Evolutionary conservation across 177 flowering plant genomes (phyloP), one percentile per base, ranked within the genome.

Genomic region (Vitis hybrid): DNA sequence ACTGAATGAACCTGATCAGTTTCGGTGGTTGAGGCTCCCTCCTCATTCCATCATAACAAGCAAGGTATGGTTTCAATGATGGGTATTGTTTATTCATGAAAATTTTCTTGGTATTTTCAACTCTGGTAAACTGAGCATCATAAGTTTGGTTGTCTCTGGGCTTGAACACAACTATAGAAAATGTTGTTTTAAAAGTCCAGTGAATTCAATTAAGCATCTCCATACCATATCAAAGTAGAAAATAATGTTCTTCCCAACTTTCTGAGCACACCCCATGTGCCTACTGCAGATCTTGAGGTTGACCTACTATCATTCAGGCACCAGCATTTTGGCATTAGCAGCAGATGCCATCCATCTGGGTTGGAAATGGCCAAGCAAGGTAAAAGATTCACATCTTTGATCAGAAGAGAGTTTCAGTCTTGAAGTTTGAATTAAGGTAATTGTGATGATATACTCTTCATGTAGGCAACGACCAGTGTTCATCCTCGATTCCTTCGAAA

Each of bases 331-430:
- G 68, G 85, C 83, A 30, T 70, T 80, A 57, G 73, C 72, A 46
- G 73, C 71, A 2, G 80, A 80, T 76, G 83, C 67, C 15, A 59
- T 65, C 49, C 83, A 82, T 61, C 64, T 70, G 11, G 49, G 80
- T 3, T 82, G 85, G 85, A 77, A 65, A 56, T 80, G 85, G 85
- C 74, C 52, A 11, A 41, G 74, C 14, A 73, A 75, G 81, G 85
- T 80, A 63, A 9, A 9, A 3, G 46, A 41, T 1, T 3, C 55
- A 35, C 58, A 69, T 49, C 6, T 46, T 69, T 60, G 18, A 7
- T 49, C 46, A 41, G 46, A 41, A 41, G 46, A 35, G 8, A 46
- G 7, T 49, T 65, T 27, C 46, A 11, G 8, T 10, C 11, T 46
- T 54, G 18, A n/a, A 48, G 52, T 27, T 14, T 27, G 32, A 65